Percentiles rank a stretch among this genome's conserved stretches.
These are phyloP conservation scores for Gamarada debralockiae DNA, from an alignment of 495 filamentous ascomycete species.

Conservation along the genomic window DNA sequence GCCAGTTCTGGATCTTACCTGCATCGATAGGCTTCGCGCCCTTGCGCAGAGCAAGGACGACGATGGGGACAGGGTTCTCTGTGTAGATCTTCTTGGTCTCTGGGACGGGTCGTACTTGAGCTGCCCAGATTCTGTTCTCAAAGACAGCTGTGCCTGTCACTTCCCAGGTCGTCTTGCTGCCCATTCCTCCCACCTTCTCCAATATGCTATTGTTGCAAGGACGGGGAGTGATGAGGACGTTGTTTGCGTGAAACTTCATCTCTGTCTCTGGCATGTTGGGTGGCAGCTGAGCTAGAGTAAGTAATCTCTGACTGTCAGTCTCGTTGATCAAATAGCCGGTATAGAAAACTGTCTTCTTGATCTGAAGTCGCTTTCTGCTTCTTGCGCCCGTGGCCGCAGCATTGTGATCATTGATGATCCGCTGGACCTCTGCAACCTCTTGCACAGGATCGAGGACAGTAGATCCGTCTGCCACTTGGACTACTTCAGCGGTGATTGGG, in stretches of 20 bases:
- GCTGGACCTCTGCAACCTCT: constrained; percentile 82
- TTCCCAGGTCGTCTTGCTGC: constrained; percentile 76
- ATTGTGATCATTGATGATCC: constrained; percentile 88
- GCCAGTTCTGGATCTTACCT: constrained; percentile 79
- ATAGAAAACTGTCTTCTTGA: constrained; percentile 86
- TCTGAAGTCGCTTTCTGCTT: constrained; percentile 45
- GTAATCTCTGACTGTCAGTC: constrained; percentile 63
- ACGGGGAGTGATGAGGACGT: constrained; percentile 80
- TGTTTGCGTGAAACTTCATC: constrained; percentile 81
- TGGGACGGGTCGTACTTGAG: constrained; percentile 68
- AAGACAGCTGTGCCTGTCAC: constrained; percentile 69
- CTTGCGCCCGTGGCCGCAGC: constrained; percentile 33
- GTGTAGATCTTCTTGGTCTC: constrained; percentile 61
- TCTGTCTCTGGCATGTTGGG: constrained; percentile 54
- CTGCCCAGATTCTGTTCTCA: constrained; percentile 86
- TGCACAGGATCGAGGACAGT: constrained; percentile 75
- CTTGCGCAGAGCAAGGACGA: constrained; percentile 70
- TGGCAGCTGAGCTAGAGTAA: constrained; percentile 61
- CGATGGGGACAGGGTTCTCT: constrained; percentile 66
- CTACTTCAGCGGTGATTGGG: constrained; percentile 72
- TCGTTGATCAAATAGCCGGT: constrained; percentile 86
- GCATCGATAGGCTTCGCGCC: constrained; percentile 76
- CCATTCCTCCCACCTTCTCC: constrained; percentile 79
- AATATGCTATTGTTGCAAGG: constrained; percentile 64
- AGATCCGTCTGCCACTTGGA: constrained; percentile 77